These are phyloP conservation scores for Ceratobasidium theobromae DNA, from an alignment of 1,284 basidiomycete genomes.

Conservation along the genomic window DNA sequence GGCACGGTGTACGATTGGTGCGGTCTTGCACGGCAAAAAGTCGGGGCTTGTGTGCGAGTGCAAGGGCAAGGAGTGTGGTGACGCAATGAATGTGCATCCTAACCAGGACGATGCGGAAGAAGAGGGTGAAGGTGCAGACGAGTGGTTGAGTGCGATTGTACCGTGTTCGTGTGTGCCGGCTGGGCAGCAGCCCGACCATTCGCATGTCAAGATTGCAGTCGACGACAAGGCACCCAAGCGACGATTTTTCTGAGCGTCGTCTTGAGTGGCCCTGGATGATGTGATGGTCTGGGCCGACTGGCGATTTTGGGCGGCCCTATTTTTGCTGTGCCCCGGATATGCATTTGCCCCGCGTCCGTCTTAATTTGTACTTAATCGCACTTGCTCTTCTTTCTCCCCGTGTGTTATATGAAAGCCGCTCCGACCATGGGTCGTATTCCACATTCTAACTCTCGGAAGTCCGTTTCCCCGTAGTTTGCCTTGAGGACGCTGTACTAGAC, in stretches of 20 bases:
- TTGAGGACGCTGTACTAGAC: constrained; percentile 26
- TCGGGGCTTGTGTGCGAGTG: constrained; percentile 81
- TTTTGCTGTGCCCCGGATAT: constrained; percentile 7
- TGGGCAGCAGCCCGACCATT: constrained; percentile 51
- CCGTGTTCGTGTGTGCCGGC: constrained; percentile 62
- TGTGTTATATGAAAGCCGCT: not conserved
- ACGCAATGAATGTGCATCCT: constrained; percentile 46
- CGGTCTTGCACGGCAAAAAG: constrained; percentile 81
- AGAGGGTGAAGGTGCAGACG: constrained; percentile 60
- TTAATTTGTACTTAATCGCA: constrained; percentile 2
- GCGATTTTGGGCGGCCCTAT: not conserved
- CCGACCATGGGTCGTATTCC: constrained; percentile 12
- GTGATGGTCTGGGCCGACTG: not conserved
- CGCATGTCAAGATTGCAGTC: constrained; percentile 66
- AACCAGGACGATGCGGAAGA: constrained; percentile 46
- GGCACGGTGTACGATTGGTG: constrained; percentile 90
- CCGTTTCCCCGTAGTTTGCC: constrained; percentile 11
- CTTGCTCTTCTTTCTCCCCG: not conserved
- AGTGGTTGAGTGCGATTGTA: constrained; percentile 74
- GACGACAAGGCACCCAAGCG: constrained; percentile 72
- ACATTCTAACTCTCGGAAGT: constrained; percentile 17
- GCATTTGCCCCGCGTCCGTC: not conserved
- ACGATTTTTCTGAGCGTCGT: constrained; percentile 46
- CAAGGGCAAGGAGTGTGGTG: constrained; percentile 49
- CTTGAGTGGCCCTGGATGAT: no score